These are phyloP conservation scores for Pseudoturritis turrita DNA, from an alignment of 345 rosid genomes.

Conservation along the genomic window DNA sequence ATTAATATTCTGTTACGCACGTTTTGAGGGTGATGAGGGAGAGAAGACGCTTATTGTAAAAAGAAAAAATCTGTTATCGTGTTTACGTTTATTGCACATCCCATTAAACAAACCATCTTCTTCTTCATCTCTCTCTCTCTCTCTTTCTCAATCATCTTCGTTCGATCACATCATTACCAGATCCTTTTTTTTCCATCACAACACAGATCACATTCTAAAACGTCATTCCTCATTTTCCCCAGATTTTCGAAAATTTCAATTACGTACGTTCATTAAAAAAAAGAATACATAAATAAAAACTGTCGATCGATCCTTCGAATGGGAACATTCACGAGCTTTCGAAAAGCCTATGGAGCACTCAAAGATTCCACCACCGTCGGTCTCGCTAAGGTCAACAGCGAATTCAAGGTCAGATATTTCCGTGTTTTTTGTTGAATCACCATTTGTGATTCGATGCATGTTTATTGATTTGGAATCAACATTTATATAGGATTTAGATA, in stretches of 20 bases:
- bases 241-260: neutral
- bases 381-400: slow-evolving; percentile 98
- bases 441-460: neutral
- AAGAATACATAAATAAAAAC: neutral
- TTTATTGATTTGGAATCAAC: neutral
- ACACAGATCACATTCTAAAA: neutral
- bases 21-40: slow-evolving; percentile 24
- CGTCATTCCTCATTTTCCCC: neutral
- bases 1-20: slow-evolving; percentile 32
- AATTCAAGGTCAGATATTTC: slow-evolving; percentile 67
- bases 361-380: slow-evolving; percentile 97
- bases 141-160: neutral
- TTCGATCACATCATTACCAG: neutral
- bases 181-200: neutral
- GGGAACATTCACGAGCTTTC: slow-evolving; percentile 77
- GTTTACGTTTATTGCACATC: neutral
- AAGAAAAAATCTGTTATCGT: slow-evolving; percentile 1
- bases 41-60: slow-evolving; percentile 4
- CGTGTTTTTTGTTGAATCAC: neutral
- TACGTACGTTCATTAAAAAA: neutral
- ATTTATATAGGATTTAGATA: slow-evolving; percentile 68
- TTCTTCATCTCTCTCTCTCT: slow-evolving; percentile 1
- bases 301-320: slow-evolving; percentile 19
- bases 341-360: slow-evolving; percentile 96
- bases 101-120: slow-evolving; percentile 4